Conservation (phyloP, 768 basidiomycete genomes). For the Trametes sanguinea region DNA sequence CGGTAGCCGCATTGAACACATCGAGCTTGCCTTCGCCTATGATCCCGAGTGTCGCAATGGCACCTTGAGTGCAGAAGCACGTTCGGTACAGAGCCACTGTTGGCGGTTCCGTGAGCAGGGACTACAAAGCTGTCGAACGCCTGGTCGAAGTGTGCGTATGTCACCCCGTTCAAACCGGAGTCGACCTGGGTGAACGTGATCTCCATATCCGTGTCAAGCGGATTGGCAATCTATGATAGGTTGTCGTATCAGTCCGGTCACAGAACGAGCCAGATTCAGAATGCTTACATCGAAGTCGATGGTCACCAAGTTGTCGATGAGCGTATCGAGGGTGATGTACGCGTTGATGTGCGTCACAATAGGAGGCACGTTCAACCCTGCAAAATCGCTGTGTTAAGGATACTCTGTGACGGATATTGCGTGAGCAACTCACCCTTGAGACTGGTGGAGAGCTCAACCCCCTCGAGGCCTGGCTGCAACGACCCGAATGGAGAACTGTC, state of each 20-base stretch:
- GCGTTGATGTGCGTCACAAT: slow-evolving; percentile 61
- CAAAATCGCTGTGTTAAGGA: slow-evolving; percentile 24
- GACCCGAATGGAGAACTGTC: slow-evolving; percentile 64
- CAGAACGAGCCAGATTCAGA: not conserved
- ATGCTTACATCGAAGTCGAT: slow-evolving; percentile 22
- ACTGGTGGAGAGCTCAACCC: slow-evolving; percentile 50
- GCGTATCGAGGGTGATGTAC: slow-evolving; percentile 49
- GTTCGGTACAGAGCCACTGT: slow-evolving; percentile 58
- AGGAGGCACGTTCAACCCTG: slow-evolving; percentile 48
- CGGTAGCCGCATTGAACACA: slow-evolving; percentile 50
- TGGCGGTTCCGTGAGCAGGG: slow-evolving; percentile 58
- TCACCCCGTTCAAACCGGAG: slow-evolving; percentile 49
- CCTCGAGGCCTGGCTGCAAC: slow-evolving; percentile 54
- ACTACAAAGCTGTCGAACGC: slow-evolving; percentile 56
- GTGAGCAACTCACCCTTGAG: slow-evolving; percentile 43
- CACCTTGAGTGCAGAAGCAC: slow-evolving; percentile 64
- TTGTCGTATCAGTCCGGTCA: too few relatives aligned
- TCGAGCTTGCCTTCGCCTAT: slow-evolving; percentile 58
- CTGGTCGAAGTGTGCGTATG: slow-evolving; percentile 61
- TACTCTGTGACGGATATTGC: not conserved
- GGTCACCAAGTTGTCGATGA: slow-evolving; percentile 32
- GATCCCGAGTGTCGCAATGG: slow-evolving; percentile 55
- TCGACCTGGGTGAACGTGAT: slow-evolving; percentile 62
- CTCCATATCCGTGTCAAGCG: slow-evolving; percentile 56
- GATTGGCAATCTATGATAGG: slow-evolving; percentile 44